phyloP scores from a whole-genome alignment of 2,329 filamentous ascomycete genomes.

The Aschersonia sp. region DNA sequence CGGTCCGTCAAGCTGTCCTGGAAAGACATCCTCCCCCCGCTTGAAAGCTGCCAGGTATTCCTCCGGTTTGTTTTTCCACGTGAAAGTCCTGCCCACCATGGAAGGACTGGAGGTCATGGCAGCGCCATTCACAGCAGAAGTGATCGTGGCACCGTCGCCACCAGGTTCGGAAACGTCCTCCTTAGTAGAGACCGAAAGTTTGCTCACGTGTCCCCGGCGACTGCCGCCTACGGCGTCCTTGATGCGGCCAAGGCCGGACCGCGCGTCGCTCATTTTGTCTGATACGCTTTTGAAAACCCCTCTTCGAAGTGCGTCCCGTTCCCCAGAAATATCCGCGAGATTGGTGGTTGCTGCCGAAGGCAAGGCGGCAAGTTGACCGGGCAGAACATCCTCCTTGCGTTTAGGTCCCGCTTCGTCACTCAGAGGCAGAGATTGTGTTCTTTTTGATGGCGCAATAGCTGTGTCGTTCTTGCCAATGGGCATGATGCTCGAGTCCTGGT shows the following conservation, averaged over 20 bases:
- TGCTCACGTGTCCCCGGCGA: slow-evolving; percentile 35
- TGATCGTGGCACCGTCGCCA: slow-evolving; percentile 2
- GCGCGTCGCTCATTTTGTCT: slow-evolving; percentile 64
- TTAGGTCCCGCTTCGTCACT: slow-evolving; percentile 36
- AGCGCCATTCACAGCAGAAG: slow-evolving; percentile 7
- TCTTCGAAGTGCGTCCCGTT: slow-evolving; percentile 45
- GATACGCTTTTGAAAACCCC: slow-evolving; percentile 68
- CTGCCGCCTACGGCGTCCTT: slow-evolving; percentile 65
- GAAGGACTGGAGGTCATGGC: slow-evolving; percentile 21
- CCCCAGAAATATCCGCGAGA: slow-evolving; percentile 30
- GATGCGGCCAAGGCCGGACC: slow-evolving; percentile 70
- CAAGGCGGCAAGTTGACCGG: slow-evolving; percentile 24
- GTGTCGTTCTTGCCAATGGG: slow-evolving; percentile 41
- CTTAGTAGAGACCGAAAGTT: slow-evolving; percentile 31
- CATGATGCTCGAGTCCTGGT: slow-evolving; percentile 29
- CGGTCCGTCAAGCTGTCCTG: slow-evolving; percentile 11
- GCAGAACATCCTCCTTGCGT: slow-evolving; percentile 28
- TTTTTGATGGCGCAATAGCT: slow-evolving; percentile 24
- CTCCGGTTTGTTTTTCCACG: slow-evolving; percentile 49
- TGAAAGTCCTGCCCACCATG: slow-evolving; percentile 36
- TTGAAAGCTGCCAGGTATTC: slow-evolving; percentile 35
- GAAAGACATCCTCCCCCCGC: slow-evolving; percentile 17
- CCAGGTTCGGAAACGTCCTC: slow-evolving; percentile 33
- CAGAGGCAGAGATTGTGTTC: slow-evolving; percentile 32
- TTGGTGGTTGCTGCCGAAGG: slow-evolving; percentile 31